Percentiles rank a stretch among this genome's conserved stretches.
These are phyloP conservation scores for Hygrocybe punicea DNA, from an alignment of 768 basidiomycete genomes.

Conservation along the genomic window DNA sequence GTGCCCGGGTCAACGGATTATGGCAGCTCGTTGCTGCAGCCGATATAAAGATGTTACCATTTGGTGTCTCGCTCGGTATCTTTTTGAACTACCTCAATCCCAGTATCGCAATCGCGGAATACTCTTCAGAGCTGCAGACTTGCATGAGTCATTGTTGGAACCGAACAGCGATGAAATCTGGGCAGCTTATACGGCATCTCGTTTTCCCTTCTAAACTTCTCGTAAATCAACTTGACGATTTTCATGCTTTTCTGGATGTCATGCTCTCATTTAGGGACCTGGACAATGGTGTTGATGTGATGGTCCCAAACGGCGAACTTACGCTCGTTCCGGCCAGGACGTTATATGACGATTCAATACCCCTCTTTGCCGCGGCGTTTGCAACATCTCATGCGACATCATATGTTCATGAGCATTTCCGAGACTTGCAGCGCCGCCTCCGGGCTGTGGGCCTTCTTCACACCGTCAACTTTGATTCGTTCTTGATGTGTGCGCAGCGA, in stretches of 20 bases:
- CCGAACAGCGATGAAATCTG: too few relatives aligned
- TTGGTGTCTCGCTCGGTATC: conserved; percentile 3
- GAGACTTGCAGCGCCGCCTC: too few relatives aligned
- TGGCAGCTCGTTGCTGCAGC: conserved; percentile 3
- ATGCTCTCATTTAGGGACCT: too few relatives aligned
- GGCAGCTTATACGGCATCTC: too few relatives aligned
- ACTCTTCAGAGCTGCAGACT: too few relatives aligned
- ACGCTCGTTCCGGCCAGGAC: background rate
- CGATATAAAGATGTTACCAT: conserved; percentile 23
- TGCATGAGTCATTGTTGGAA: too few relatives aligned
- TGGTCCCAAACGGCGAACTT: too few relatives aligned
- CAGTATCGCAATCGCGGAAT: too few relatives aligned
- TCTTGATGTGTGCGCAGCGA: background rate
- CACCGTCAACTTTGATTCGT: background rate
- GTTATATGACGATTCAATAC: background rate
- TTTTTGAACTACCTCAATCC: background rate
- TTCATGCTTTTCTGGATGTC: too few relatives aligned
- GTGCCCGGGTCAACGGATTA: conserved; percentile 11
- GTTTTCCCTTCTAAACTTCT: too few relatives aligned
- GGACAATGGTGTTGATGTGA: too few relatives aligned
- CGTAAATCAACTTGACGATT: too few relatives aligned
- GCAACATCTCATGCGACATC: background rate
- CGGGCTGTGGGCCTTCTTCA: background rate
- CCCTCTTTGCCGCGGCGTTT: background rate
- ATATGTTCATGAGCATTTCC: background rate